phyloP scores from a whole-genome alignment of 352 stramenopile genomes.

The Bremia lactucae region DNA sequence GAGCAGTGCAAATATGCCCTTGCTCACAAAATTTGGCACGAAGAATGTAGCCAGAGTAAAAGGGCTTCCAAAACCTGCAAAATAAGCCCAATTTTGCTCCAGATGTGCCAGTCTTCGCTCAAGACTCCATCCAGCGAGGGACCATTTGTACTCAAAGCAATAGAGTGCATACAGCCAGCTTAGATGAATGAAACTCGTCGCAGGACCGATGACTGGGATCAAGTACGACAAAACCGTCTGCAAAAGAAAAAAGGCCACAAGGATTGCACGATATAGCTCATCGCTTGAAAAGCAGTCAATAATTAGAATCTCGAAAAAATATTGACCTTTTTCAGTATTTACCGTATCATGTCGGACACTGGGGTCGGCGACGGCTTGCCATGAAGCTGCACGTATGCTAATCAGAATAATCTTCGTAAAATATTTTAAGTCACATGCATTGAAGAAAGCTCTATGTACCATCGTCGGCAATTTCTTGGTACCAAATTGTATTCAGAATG shows the following conservation, averaged over 20 bases:
- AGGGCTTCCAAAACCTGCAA: constrained; percentile 76
- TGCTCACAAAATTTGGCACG: constrained; percentile 85
- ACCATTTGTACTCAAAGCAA: constrained; percentile 88
- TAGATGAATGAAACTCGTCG: constrained; percentile 73
- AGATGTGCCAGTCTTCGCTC: constrained; percentile 66
- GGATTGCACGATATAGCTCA: constrained; percentile 78
- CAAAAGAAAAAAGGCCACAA: constrained; percentile 78
- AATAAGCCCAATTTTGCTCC: constrained; percentile 84
- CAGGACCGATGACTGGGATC: constrained; percentile 60
- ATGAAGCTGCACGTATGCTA: constrained; percentile 73
- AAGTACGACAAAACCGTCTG: constrained; percentile 80
- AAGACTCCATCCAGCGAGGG: constrained; percentile 74
- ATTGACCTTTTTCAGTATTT: not conserved
- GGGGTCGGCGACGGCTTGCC: constrained; percentile 64
- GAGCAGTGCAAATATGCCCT: constrained; percentile 80
- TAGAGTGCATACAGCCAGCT: constrained; percentile 87
- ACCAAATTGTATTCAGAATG: constrained; percentile 87
- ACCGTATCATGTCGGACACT: constrained; percentile 84
- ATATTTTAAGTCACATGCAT: not conserved
- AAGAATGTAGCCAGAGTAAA: constrained; percentile 86
- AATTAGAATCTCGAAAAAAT: not conserved
- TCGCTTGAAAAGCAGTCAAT: constrained; percentile 23
- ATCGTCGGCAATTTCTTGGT: constrained; percentile 85
- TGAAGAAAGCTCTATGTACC: constrained; percentile 23
- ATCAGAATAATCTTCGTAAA: not conserved